A percentile compares a stretch with the other conserved stretches of the same genome.
Conservation (phyloP, 2,329 filamentous ascomycete species). For the Colletotrichum tabaci region DNA sequence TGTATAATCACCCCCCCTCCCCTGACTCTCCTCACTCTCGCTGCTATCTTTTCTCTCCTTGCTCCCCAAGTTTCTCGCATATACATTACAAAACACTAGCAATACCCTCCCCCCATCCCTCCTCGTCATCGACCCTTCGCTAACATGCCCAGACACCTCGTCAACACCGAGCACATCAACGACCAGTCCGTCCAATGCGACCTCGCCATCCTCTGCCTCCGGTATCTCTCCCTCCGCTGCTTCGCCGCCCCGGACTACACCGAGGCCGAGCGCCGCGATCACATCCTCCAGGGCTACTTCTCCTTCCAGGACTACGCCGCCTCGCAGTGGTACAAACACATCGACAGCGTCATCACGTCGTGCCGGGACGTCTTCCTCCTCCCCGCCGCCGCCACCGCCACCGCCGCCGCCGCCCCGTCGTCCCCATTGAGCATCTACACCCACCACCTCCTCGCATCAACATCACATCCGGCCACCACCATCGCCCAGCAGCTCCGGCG, state of each 20-base stretch:
- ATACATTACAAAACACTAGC: too few species aligned
- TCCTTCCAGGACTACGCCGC: conserved; percentile 57
- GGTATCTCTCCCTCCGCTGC: conserved; percentile 52
- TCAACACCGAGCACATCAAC: conserved; percentile 47
- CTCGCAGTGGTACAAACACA: conserved; percentile 53
- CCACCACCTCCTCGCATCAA: background rate
- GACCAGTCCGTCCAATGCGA: conserved; percentile 48
- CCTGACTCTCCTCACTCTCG: too few species aligned
- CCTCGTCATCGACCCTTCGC: too few species aligned
- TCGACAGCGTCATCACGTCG: conserved; percentile 45
- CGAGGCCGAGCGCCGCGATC: conserved; percentile 32
- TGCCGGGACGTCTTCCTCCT: conserved; percentile 36
- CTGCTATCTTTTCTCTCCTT: too few species aligned
- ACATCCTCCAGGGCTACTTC: conserved; percentile 49
- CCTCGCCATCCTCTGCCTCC: conserved; percentile 51
- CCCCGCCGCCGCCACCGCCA: background rate
- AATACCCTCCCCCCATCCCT: too few species aligned
- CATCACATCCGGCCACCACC: background rate
- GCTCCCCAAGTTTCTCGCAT: too few species aligned
- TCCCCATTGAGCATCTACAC: background rate
- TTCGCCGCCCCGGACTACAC: conserved; percentile 46
- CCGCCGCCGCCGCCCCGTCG: conserved; percentile 1
- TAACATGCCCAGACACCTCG: conserved; percentile 43
- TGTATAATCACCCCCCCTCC: too few species aligned
- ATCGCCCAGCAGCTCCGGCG: background rate